Evolutionary conservation across 2,329 filamentous ascomycete species (phyloP), one percentile per base, ranked within the genome.

Genomic region (Penicillium brasilianum): DNA sequence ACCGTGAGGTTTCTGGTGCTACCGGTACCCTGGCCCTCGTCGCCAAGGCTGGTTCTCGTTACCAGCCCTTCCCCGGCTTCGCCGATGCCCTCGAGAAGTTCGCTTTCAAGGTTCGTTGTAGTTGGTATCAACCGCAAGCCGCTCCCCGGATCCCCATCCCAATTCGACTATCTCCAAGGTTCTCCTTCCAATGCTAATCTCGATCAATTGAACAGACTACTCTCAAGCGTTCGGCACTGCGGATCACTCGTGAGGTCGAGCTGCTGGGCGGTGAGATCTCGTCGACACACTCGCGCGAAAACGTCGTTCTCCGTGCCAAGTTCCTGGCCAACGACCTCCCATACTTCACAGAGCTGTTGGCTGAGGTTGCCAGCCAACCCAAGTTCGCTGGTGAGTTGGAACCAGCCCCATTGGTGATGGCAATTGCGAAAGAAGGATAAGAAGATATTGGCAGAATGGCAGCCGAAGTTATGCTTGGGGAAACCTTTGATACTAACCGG

Each of bases 261-360:
- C 90, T 99, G 64, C 88, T 99, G 68, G 95, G 96, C 77, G 92
- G 92, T 74, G 89, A 94, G 87, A 88, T 98, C 82, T 86, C 83
- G 71, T 85, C 94, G 68, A 92, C 91, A 80, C 93, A 97, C 83
- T 93, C 92, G 72, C 90, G 94, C 76, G 95, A 99, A 85, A 93
- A 93, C 76, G 83, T 99, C 66, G 88, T 99, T 62, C 83, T 99
- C 74, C 89, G 94, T 80, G 92, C 95, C 77, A 96, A 90, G 83
- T 99, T 99, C 86, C 88, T 99, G 69, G 89, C 92, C 77, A 89
- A 95, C 77, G 93, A 99, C 78, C 88, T 99, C 69, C 95, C 95
- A 70, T 99, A 98, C 87, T 99, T 97, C 80, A 88, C 93, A 74
- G 95, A 99, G 84, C 86, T 99, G 68, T 87, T 99, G 71, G 92